Evolutionary conservation across 768 basidiomycete species (phyloP), one percentile per base, ranked within the genome.

Genomic region (Agrocybe pediades): DNA sequence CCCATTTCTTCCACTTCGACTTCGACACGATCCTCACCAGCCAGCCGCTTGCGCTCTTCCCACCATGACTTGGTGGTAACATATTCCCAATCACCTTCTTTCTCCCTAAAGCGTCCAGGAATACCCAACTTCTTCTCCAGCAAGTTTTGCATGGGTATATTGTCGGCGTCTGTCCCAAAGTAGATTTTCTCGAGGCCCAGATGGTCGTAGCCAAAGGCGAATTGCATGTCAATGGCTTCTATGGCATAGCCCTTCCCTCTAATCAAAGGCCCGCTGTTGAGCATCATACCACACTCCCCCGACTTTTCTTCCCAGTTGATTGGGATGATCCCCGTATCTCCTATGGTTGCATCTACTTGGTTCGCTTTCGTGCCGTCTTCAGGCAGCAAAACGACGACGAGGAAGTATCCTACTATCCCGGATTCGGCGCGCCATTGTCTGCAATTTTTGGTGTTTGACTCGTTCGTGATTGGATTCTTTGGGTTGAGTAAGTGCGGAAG

Each of bases 181-280:
- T 54, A 17, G 16, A 64, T 56, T 1, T 23, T 53, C 30, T 62
- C 55, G 16, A 62, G 46, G 8, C 49, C 55, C 13, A 64, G 40
- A 30, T 60, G 50, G 40, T 62, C 63, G 33, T 62, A 62, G 16
- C 57, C 63, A 16, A 54, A 60, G 9, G 63, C 61, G 40, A 64
- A 62, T 2, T 53, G 50, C 55, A 64, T 55, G 20, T 60, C 59
- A 9, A 64, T 49, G 0, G 57, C 48, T 53, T 64, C 58, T 20
- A 62, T 53, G 1, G 63, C 63, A 30, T 56, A 53, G 6, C 61
- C 63, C 48, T 61, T 54, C 1, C 63, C 61, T 25, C 63, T 56
- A 17, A 60, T 51, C 5, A 49, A 9, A 0, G 62, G 59, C 5
- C 51, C 57, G 43, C 63, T 62, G 19, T 62, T 61, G 36, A 64